Percentiles rank a stretch among this genome's conserved stretches.
Evolutionary conservation across 495 filamentous ascomycete species (phyloP).

Genomic region (Rhypophila decipiens): DNA sequence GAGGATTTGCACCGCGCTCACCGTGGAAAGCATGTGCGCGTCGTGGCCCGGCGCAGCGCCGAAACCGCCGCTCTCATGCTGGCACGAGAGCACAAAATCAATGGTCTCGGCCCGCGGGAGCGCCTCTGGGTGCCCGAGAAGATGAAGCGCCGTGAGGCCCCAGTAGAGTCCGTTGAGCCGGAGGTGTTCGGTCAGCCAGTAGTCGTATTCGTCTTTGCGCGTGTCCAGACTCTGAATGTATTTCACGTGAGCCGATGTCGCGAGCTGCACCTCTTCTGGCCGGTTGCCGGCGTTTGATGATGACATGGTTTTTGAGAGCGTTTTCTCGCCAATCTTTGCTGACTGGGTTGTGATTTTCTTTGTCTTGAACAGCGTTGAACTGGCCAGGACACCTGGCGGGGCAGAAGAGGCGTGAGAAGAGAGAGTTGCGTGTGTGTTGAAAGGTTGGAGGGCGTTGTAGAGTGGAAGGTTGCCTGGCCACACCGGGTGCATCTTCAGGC

Average conservation of each 20-base stretch:
- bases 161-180: constrained; percentile 94
- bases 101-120: constrained; percentile 77
- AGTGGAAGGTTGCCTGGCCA: too few relatives aligned
- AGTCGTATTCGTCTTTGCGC: constrained; percentile 88
- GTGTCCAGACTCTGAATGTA: constrained; percentile 93
- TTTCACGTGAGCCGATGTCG: constrained; percentile 71
- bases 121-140: constrained; percentile 72
- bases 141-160: constrained; percentile 83
- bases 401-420: too few relatives aligned
- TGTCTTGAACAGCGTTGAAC: too few relatives aligned
- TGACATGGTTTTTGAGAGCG: constrained; percentile 15
- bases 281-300: constrained; percentile 31
- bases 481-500: too few relatives aligned
- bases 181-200: constrained; percentile 94
- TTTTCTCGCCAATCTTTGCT: background rate
- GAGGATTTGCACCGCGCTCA: constrained; percentile 88
- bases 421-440: too few relatives aligned
- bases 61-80: constrained; percentile 82
- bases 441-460: too few relatives aligned
- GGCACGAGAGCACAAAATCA: constrained; percentile 86
- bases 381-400: too few relatives aligned
- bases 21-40: constrained; percentile 89
- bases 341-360: background rate
- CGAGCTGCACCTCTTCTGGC: constrained; percentile 57
- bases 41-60: constrained; percentile 92